Base-by-base conservation (phyloP, 495 filamentous ascomycete genomes). In the Stereocaulon alpinum region DNA sequence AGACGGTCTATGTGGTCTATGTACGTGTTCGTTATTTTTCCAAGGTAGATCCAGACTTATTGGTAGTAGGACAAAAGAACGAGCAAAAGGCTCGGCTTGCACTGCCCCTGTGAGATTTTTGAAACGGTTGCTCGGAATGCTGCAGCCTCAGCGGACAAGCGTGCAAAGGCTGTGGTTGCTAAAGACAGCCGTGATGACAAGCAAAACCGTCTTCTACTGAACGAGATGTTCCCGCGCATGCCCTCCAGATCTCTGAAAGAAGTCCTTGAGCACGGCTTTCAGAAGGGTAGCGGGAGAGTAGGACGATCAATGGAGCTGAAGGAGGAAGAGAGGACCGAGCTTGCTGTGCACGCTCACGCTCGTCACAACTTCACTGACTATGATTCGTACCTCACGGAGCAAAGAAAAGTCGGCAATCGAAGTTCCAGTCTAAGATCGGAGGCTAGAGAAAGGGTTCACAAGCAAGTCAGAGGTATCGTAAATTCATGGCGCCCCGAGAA, bases 271-370 rank as follows among this genome's bases (percentile, higher is more conserved):
- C 60, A 61, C 34, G 60, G 54, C 37, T 61, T 61, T 37, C 45
- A 32, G 43, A 61, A 61, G 29, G 60, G 54, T 20, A 61, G 53
- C 24, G 45, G 60, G 27, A 37, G 52, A 6, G 53, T 57, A 15
- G 52, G 53, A 10, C 20, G 53, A 24, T 29, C 54, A 37, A n/a
- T 12, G 41, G 50, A 12, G 6, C 24, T 61, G 5, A 15, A 56
- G 12, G 40, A 43, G 37, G 27, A 52, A 18, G 4, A 42, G 15
- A 37, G 55, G 7, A 37, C 57, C 27, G 37, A 43, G 63, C 78
- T 95, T 48, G 90, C 90, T 4, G 87, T 89, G 14, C 78, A 86
- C 65, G 88, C 90, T 50, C 87, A 92, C 69, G 87, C 94, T 63
- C 81, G 90, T 41, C 90, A 95, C 68, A 75, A 72, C 40, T 86